Percentiles rank a stretch among this genome's conserved stretches.
Conservation (phyloP, 352 stramenopile genomes). For the Phytopythium vexans region DNA sequence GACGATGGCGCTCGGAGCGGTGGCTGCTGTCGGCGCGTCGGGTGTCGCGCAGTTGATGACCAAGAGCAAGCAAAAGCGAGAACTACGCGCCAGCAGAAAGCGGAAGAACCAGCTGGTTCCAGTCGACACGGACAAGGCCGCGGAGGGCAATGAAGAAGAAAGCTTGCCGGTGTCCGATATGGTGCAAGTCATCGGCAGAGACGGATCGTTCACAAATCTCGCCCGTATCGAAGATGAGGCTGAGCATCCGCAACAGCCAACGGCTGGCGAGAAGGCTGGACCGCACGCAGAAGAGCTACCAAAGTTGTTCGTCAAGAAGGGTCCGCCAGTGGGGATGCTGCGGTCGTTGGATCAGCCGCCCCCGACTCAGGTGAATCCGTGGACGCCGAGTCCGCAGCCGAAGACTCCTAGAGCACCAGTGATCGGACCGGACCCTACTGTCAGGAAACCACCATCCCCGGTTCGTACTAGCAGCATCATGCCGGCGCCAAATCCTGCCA, state of each 20-base stretch:
- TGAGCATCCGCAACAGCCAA: constrained; percentile 6
- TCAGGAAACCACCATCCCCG: constrained; percentile 13
- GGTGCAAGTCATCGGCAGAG: constrained; percentile 2
- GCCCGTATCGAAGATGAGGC: constrained; percentile 15
- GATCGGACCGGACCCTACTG: constrained; percentile 11
- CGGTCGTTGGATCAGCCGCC: constrained; percentile 1
- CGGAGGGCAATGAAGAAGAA: too few relatives aligned
- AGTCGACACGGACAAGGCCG: constrained; percentile 1
- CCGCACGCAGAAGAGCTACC: constrained; percentile 13
- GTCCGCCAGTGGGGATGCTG: constrained; percentile 27
- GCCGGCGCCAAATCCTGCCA: too few relatives aligned
- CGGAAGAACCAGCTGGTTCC: not conserved
- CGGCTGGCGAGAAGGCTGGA: not conserved
- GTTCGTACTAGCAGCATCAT: too few relatives aligned
- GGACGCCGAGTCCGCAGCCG: not conserved
- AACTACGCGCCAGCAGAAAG: constrained; percentile 7
- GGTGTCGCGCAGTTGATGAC: constrained; percentile 46
- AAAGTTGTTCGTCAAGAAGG: constrained; percentile 45
- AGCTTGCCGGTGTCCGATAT: too few relatives aligned
- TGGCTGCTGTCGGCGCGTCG: constrained; percentile 37
- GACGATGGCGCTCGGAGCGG: constrained; percentile 37
- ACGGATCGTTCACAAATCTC: constrained; percentile 11
- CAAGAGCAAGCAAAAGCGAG: constrained; percentile 30
- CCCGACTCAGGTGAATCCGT: not conserved
- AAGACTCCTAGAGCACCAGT: too few relatives aligned